Percentiles rank a stretch among this genome's conserved stretches.
Evolutionary conservation across 495 filamentous ascomycete genomes (phyloP).

Genomic region (Lophiostoma macrostomum): DNA sequence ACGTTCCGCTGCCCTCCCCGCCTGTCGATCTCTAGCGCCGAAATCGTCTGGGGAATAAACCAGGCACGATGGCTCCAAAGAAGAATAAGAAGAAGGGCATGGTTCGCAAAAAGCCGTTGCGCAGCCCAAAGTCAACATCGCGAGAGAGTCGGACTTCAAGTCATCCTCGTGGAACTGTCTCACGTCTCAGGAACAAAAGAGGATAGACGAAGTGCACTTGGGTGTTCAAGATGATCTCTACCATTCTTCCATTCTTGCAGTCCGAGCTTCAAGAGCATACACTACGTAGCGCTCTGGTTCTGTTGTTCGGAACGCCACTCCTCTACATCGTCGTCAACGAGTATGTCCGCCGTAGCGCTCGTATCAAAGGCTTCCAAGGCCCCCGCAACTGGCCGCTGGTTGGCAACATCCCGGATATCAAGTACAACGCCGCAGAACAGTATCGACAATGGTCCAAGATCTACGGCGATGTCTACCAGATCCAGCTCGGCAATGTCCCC

Average conservation of each 20-base stretch:
- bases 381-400: slow-evolving; percentile 58
- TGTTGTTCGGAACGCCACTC: slow-evolving; percentile 15
- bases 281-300: slow-evolving; percentile 6
- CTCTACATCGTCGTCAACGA: slow-evolving; percentile 25
- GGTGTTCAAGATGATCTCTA: slow-evolving; percentile 16
- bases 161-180: too few relatives aligned
- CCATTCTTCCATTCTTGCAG: slow-evolving; percentile 15
- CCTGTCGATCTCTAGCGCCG: too few relatives aligned
- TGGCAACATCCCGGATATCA: slow-evolving; percentile 61
- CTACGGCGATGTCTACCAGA: slow-evolving; percentile 62
- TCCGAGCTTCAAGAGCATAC: slow-evolving; percentile 4
- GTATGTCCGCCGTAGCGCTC: slow-evolving; percentile 7
- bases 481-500: slow-evolving; percentile 59
- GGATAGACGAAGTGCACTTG: too few relatives aligned
- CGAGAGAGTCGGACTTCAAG: too few relatives aligned
- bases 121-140: too few relatives aligned
- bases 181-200: too few relatives aligned
- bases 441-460: slow-evolving; percentile 58
- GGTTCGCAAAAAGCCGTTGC: too few relatives aligned
- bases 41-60: too few relatives aligned
- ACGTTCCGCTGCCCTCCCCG: too few relatives aligned
- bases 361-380: slow-evolving; percentile 44
- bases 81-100: too few relatives aligned
- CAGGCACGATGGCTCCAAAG: too few relatives aligned
- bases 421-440: slow-evolving; percentile 57